Conservation (phyloP, 139 green algal species). For the Chlamydomonas eustigma region DNA sequence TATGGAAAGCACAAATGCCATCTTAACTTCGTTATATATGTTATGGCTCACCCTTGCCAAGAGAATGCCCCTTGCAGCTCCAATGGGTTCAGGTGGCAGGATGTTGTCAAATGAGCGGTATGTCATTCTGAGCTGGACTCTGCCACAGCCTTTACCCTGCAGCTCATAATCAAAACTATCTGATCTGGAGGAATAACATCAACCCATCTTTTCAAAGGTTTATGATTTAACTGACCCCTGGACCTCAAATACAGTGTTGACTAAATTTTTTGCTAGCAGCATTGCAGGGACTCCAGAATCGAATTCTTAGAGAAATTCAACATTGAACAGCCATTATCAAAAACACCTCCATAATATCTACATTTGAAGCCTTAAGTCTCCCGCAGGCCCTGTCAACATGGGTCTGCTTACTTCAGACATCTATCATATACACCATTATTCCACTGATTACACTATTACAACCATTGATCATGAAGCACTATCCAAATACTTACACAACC, state of each 20-base stretch:
- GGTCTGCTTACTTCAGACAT: too few species aligned
- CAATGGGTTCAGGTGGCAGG: not conserved
- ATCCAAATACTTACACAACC: too few species aligned
- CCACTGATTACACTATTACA: too few species aligned
- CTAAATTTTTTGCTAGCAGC: not conserved
- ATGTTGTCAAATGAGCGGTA: not conserved
- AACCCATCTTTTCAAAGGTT: too few species aligned
- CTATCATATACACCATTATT: too few species aligned
- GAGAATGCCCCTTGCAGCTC: not conserved
- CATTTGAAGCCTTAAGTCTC: too few species aligned
- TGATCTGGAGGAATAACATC: too few species aligned
- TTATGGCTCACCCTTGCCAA: not conserved
- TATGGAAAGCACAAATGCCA: too few species aligned
- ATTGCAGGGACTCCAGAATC: not conserved
- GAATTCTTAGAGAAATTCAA: not conserved
- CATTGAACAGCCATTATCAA: not conserved
- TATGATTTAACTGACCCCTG: too few species aligned
- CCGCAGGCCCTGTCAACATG: too few species aligned
- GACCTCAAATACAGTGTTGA: not conserved
- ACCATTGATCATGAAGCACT: too few species aligned
- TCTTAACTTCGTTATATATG: too few species aligned
- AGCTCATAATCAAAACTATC: not conserved
- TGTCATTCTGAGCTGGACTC: not conserved
- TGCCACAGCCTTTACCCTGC: not conserved
- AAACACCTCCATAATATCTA: not conserved